Conservation (phyloP, 441 rosid genomes). For the Populus tomentosa region DNA sequence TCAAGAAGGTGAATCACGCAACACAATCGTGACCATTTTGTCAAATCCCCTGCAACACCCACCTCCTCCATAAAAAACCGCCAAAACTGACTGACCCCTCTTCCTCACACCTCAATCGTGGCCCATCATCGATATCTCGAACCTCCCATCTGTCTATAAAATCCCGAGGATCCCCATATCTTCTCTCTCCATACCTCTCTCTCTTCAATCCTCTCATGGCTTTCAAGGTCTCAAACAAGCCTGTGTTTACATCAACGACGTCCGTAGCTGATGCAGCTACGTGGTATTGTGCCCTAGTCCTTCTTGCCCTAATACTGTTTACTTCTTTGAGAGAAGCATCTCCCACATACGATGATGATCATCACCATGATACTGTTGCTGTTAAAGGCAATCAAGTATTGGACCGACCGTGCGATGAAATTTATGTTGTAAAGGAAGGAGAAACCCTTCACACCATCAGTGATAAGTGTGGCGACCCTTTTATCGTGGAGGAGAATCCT, state of each 20-base stretch:
- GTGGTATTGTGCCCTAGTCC: slow-evolving; percentile 33
- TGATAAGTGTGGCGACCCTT: slow-evolving; percentile 57
- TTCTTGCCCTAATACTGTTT: slow-evolving; percentile 31
- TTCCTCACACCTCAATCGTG: slow-evolving; percentile 22
- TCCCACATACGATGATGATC: not conserved
- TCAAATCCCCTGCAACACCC: not conserved
- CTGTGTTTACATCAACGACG: not conserved
- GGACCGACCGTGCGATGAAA: slow-evolving; percentile 42
- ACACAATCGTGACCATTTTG: slow-evolving; percentile 23
- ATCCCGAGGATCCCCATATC: not conserved
- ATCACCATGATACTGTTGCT: not conserved
- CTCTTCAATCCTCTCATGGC: slow-evolving; percentile 12
- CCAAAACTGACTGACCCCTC: slow-evolving; percentile 19
- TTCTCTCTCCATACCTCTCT: not conserved
- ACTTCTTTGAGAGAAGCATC: slow-evolving; percentile 15
- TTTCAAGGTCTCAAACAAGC: slow-evolving; percentile 4
- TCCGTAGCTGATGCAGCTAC: slow-evolving; percentile 36
- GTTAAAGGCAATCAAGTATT: slow-evolving; percentile 13
- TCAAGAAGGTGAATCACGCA: slow-evolving; percentile 26
- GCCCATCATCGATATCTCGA: not conserved
- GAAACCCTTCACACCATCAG: slow-evolving; percentile 58
- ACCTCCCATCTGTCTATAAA: not conserved
- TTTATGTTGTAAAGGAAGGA: slow-evolving; percentile 53
- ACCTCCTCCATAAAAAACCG: slow-evolving; percentile 9
- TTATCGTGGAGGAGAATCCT: slow-evolving; percentile 57